phyloP scores from a whole-genome alignment of 768 basidiomycete genomes.

The Termitomyces sp. region DNA sequence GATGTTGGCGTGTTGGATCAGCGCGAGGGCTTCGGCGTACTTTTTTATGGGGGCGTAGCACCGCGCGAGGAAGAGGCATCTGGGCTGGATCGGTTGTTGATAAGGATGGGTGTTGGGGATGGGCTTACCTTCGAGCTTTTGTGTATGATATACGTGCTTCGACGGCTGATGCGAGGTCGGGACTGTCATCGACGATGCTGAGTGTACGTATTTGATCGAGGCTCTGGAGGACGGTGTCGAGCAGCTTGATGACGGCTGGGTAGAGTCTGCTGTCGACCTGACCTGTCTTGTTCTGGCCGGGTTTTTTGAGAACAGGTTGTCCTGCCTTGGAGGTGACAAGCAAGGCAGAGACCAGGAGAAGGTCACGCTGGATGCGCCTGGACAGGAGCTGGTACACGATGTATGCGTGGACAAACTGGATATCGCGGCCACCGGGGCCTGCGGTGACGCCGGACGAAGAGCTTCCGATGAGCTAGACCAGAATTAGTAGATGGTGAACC shows the following conservation, averaged over 20 bases:
- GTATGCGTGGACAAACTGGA: conserved; percentile 82
- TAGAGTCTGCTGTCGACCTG: conserved; percentile 69
- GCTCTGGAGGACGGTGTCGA: conserved; percentile 82
- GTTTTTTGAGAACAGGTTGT: conserved; percentile 16
- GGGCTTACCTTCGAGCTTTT: conserved; percentile 61
- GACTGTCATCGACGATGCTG: conserved; percentile 83
- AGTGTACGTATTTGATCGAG: conserved; percentile 79
- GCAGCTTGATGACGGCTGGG: conserved; percentile 83
- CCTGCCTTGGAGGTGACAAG: conserved; percentile 33
- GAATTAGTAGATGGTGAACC: conserved; percentile 1
- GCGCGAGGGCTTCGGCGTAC: conserved; percentile 65
- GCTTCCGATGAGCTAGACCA: conserved; percentile 32
- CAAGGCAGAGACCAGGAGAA: conserved; percentile 67
- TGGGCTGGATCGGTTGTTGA: conserved; percentile 15
- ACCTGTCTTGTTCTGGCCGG: conserved; percentile 27
- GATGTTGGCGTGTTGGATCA: conserved; percentile 66
- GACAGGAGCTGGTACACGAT: conserved; percentile 85
- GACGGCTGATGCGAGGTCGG: conserved; percentile 72
- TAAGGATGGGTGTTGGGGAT: not conserved
- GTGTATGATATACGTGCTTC: conserved; percentile 73
- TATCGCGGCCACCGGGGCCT: conserved; percentile 54
- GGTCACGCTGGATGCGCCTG: conserved; percentile 83
- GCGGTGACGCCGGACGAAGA: conserved; percentile 22
- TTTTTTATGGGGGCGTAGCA: conserved; percentile 67
- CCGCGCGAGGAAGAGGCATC: conserved; percentile 72